phyloP scores from a whole-genome alignment of 805 yeast species.

The Metschnikowia santaceciliae region DNA sequence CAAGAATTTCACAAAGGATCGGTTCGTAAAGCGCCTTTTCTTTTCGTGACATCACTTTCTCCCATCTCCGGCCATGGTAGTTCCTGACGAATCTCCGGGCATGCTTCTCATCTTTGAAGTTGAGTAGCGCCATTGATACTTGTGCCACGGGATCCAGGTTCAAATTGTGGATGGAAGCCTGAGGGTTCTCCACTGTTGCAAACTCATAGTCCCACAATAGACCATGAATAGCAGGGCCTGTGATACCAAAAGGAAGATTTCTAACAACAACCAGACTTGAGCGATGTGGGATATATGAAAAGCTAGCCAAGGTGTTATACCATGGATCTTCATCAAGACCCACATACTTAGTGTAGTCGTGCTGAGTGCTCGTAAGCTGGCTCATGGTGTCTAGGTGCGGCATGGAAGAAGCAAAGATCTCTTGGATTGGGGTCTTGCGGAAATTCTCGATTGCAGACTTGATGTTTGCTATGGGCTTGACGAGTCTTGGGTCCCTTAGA shows the following conservation, averaged over 20 bases:
- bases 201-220: slow-evolving; percentile 51
- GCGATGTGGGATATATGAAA: slow-evolving; percentile 19
- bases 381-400: slow-evolving; percentile 4
- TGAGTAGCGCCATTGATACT: slow-evolving; percentile 29
- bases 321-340: slow-evolving; percentile 13
- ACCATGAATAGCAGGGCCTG: slow-evolving; percentile 32
- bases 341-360: slow-evolving; percentile 9
- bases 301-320: slow-evolving; percentile 13
- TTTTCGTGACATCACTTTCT: slow-evolving; percentile 20
- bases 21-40: slow-evolving; percentile 34
- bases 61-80: slow-evolving; percentile 49
- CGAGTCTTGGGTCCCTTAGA: slow-evolving; percentile 7
- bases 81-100: slow-evolving; percentile 51
- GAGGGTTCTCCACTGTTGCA: slow-evolving; percentile 20
- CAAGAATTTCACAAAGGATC: slow-evolving; percentile 33
- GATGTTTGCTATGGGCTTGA: slow-evolving; percentile 4
- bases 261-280: slow-evolving; percentile 35
- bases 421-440: slow-evolving; percentile 2
- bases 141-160: slow-evolving; percentile 26
- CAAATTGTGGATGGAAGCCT: slow-evolving; percentile 22
- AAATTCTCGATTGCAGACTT: slow-evolving; percentile 4
- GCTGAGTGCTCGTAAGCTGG: not conserved
- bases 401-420: slow-evolving; percentile 7
- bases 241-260: slow-evolving; percentile 46
- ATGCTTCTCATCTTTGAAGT: slow-evolving; percentile 42